phyloP scores from a whole-genome alignment of 192 early-diverging fungal species.

The Spizellomyces sp. region DNA sequence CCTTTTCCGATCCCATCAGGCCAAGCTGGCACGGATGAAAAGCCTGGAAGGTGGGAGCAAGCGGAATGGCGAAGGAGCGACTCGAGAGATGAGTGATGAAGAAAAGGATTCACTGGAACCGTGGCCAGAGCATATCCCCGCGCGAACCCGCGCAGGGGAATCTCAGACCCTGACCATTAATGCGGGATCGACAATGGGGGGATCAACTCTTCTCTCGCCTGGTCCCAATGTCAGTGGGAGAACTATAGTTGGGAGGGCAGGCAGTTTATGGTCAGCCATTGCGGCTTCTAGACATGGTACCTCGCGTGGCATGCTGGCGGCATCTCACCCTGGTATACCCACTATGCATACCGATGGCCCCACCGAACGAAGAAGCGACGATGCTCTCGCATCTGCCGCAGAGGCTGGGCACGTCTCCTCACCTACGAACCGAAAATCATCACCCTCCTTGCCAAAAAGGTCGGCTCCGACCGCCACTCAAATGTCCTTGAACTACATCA shows the following conservation, averaged over 20 bases:
- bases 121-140: neutral
- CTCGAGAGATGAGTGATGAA: constrained; percentile 11
- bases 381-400: too few relatives aligned
- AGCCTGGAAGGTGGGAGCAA: neutral
- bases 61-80: constrained; percentile 1
- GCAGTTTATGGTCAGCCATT: constrained; percentile 1
- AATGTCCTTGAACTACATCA: too few relatives aligned
- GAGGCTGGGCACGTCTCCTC: too few relatives aligned
- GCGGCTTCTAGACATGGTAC: neutral
- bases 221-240: neutral
- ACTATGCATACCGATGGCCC: too few relatives aligned
- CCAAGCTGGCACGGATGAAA: constrained; percentile 21
- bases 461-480: too few relatives aligned
- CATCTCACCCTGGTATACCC: too few relatives aligned
- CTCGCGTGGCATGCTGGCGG: too few relatives aligned
- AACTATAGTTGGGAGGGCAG: neutral
- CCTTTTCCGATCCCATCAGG: constrained; percentile 29
- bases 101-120: constrained; percentile 17
- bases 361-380: too few relatives aligned
- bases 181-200: neutral
- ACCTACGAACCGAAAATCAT: too few relatives aligned
- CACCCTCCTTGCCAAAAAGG: too few relatives aligned
- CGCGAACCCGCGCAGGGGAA: too few relatives aligned
- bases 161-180: neutral
- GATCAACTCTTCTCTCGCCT: neutral